A percentile compares a stretch with the other conserved stretches of the same genome.
Conservation (phyloP, 108 stramenopile species). For the Thalassiosira profunda region DNA sequence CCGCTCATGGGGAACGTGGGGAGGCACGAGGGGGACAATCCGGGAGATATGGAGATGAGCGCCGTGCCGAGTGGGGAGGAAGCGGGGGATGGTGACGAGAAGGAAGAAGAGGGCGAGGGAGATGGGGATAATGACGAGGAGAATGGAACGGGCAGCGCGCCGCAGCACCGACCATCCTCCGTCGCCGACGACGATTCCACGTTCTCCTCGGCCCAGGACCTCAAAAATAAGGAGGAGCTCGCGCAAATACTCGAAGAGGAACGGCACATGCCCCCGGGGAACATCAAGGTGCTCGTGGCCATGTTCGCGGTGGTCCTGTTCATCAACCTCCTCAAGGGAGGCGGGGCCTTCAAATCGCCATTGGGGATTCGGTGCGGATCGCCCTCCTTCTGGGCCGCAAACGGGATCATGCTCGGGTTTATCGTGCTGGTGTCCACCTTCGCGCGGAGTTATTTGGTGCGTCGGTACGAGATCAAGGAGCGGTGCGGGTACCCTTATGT, state of each 20-base stretch:
- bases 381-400: conserved; percentile 90
- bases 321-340: conserved; percentile 94
- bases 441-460: conserved; percentile 84
- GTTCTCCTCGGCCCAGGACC: conserved; percentile 36
- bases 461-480: conserved; percentile 83
- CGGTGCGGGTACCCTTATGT: conserved; percentile 90
- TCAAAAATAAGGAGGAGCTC: conserved; percentile 39
- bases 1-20: conserved; percentile 30
- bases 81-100: neutral
- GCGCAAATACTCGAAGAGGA: conserved; percentile 77
- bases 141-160: neutral
- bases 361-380: conserved; percentile 95
- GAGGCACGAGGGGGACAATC: conserved; percentile 13
- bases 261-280: conserved; percentile 65
- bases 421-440: conserved; percentile 77
- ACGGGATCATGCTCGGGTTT: conserved; percentile 87
- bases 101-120: neutral
- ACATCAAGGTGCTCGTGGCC: conserved; percentile 67
- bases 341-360: conserved; percentile 86
- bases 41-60: neutral
- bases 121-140: conserved; percentile 13
- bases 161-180: neutral
- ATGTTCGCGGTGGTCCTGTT: conserved; percentile 90
- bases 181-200: conserved; percentile 24
- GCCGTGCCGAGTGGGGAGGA: neutral